phyloP scores from a whole-genome alignment of 768 basidiomycete species.

The Tylopilus sp. region DNA sequence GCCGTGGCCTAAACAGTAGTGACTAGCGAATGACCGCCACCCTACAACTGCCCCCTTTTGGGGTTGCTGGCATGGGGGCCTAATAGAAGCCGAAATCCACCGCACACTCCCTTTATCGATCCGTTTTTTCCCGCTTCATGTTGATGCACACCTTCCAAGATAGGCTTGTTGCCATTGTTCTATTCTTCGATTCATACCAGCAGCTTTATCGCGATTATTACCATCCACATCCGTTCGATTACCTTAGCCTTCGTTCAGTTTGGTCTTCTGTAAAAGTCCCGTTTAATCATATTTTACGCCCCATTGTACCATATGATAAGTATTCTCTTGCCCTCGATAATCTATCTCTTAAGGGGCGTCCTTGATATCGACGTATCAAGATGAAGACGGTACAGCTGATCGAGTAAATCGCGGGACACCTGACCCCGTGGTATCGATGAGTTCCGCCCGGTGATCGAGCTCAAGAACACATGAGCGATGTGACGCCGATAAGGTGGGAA shows the following conservation, averaged over 20 bases:
- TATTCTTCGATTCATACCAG: constrained; percentile 2
- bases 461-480: neutral
- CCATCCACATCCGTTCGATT: neutral
- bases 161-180: neutral
- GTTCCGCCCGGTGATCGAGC: too few relatives aligned
- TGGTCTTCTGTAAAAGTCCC: neutral
- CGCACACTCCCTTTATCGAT: neutral
- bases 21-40: too few relatives aligned
- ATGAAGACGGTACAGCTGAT: too few relatives aligned
- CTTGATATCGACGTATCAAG: too few relatives aligned
- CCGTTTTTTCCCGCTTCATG: neutral
- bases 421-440: too few relatives aligned
- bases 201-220: constrained; percentile 1
- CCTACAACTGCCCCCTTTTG: neutral
- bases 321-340: too few relatives aligned
- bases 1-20: too few relatives aligned
- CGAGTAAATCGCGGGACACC: too few relatives aligned
- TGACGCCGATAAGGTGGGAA: neutral
- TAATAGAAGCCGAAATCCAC: neutral
- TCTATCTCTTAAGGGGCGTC: neutral
- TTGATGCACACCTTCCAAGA: neutral
- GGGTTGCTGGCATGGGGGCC: neutral
- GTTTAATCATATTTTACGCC: neutral
- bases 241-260: neutral
- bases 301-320: neutral